Conservation (phyloP, 1,139 yeast genomes). For the Diutina sp. region DNA sequence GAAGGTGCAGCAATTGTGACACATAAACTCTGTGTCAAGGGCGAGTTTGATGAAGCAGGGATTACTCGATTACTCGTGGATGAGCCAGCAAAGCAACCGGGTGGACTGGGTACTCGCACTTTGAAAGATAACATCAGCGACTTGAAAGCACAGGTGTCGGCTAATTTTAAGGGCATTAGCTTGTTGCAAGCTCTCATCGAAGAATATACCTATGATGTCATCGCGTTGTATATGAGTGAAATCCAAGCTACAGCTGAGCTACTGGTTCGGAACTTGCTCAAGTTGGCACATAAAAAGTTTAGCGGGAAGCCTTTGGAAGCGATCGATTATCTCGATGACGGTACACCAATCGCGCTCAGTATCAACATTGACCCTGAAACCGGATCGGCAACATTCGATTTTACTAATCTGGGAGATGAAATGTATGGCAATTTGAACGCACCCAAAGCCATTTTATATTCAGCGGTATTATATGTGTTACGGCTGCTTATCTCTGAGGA, state of each 20-base stretch:
- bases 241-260: slow-evolving; percentile 48
- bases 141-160: slow-evolving; percentile 55
- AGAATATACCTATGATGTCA: slow-evolving; percentile 38
- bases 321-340: slow-evolving; percentile 49
- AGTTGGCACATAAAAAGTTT: slow-evolving; percentile 22
- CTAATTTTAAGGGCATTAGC: slow-evolving; percentile 50
- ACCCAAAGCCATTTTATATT: slow-evolving; percentile 57
- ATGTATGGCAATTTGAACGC: slow-evolving; percentile 52
- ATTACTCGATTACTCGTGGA: slow-evolving; percentile 31
- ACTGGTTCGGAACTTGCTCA: slow-evolving; percentile 35
- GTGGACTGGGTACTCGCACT: slow-evolving; percentile 50
- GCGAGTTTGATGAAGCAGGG: slow-evolving; percentile 42
- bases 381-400: slow-evolving; percentile 45
- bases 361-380: slow-evolving; percentile 27
- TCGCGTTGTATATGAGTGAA: slow-evolving; percentile 47
- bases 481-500: slow-evolving; percentile 65
- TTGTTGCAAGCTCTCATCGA: slow-evolving; percentile 33
- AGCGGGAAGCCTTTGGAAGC: slow-evolving; percentile 26
- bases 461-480: slow-evolving; percentile 72
- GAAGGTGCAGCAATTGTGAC: slow-evolving; percentile 52
- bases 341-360: slow-evolving; percentile 34
- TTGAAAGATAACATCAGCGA: slow-evolving; percentile 49
- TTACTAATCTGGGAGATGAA: slow-evolving; percentile 48
- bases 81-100: slow-evolving; percentile 43
- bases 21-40: slow-evolving; percentile 36